phyloP scores from a whole-genome alignment of 352 stramenopile genomes.

The Saprolegnia diclina region DNA sequence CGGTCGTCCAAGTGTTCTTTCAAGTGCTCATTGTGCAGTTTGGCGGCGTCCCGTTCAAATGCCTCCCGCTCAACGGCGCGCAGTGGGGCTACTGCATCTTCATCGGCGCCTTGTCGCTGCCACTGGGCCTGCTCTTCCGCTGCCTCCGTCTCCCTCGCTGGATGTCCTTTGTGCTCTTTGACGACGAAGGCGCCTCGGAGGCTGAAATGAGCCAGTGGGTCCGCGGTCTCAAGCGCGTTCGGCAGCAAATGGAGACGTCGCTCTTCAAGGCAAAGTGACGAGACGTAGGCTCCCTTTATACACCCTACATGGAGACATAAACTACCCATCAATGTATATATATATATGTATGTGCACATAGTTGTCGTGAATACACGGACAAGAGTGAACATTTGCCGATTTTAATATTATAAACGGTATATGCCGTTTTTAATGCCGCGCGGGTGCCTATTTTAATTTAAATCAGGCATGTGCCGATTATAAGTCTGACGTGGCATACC shows the following conservation, averaged over 20 bases:
- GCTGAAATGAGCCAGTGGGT: constrained; percentile 4
- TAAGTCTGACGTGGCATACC: background rate
- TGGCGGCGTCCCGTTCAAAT: constrained; percentile 44
- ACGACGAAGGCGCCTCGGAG: background rate
- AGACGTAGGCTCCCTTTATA: too few species aligned
- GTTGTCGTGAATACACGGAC: too few species aligned
- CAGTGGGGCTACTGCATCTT: constrained; percentile 33
- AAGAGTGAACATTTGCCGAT: too few species aligned
- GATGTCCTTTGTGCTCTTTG: background rate
- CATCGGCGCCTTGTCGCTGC: constrained; percentile 38
- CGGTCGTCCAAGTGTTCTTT: constrained; percentile 64
- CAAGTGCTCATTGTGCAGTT: constrained; percentile 90
- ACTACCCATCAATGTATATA: too few species aligned
- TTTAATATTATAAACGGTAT: too few species aligned
- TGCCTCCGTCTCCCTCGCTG: constrained; percentile 27
- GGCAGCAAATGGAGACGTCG: background rate
- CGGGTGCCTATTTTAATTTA: background rate
- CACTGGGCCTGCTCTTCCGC: constrained; percentile 47
- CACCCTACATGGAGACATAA: too few species aligned
- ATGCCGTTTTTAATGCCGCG: too few species aligned
- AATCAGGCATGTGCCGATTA: background rate
- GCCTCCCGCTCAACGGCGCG: constrained; percentile 6
- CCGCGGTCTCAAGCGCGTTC: background rate
- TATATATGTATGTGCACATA: too few species aligned
- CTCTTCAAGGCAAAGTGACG: too few species aligned